A percentile compares a stretch with the other conserved stretches of the same genome.
Evolutionary conservation across 192 early-diverging fungal species (phyloP).

Genomic region (Irineochytrium annulatum): DNA sequence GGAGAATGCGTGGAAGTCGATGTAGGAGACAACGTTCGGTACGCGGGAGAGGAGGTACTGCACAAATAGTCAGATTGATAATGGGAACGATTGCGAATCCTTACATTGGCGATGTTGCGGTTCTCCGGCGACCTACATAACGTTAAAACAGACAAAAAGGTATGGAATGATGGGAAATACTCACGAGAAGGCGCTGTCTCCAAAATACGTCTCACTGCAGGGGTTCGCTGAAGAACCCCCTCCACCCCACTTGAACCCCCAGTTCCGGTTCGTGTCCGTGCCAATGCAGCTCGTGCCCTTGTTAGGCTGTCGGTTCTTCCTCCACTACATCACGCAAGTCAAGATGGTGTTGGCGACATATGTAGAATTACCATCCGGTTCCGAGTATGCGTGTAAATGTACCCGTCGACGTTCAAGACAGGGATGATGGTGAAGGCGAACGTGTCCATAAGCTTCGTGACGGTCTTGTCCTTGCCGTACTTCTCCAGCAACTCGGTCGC

Average conservation of each 20-base stretch:
- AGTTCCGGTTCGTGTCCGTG: conserved; percentile 65
- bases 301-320: conserved; percentile 62
- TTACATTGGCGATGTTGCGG: conserved; percentile 45
- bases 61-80: too few species aligned
- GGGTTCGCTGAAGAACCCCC: conserved; percentile 53
- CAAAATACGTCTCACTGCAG: conserved; percentile 55
- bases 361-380: conserved; percentile 41
- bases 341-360: neutral
- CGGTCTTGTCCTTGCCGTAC: conserved; percentile 43
- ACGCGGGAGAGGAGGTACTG: conserved; percentile 37
- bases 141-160: neutral
- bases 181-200: conserved; percentile 43
- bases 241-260: conserved; percentile 50
- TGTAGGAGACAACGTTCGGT: conserved; percentile 40
- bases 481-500: conserved; percentile 43
- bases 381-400: conserved; percentile 49
- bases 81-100: too few species aligned
- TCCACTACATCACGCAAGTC: conserved; percentile 36
- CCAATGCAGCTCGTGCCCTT: conserved; percentile 47
- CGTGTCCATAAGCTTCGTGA: conserved; percentile 41
- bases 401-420: conserved; percentile 64
- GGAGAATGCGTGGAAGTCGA: conserved; percentile 59
- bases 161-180: neutral
- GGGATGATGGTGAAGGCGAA: conserved; percentile 58
- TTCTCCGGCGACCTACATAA: conserved; percentile 44